Percentiles rank a stretch among this genome's conserved stretches.
phyloP scores from a whole-genome alignment of 2,329 filamentous ascomycete species.

The Penicillium oxalicum region DNA sequence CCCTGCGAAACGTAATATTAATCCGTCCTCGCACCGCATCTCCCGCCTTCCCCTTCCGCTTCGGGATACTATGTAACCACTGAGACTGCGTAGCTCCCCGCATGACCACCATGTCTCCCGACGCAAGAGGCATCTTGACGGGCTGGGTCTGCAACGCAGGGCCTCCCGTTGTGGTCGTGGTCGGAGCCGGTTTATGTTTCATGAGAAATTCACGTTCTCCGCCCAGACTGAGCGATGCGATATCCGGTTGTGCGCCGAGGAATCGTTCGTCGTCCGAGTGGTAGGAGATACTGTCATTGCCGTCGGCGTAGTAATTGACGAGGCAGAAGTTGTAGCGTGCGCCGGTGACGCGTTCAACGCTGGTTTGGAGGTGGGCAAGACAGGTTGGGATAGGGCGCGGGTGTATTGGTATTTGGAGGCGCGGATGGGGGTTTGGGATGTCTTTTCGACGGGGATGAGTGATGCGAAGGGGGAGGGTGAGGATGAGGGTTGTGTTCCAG shows the following conservation, averaged over 20 bases:
- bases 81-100: constrained; percentile 65
- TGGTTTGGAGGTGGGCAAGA: constrained; percentile 56
- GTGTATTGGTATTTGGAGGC: constrained; percentile 51
- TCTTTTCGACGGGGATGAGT: constrained; percentile 36
- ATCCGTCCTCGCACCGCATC: constrained; percentile 60
- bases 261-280: constrained; percentile 78
- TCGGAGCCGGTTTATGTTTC: constrained; percentile 62
- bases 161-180: not conserved
- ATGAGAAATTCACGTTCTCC: constrained; percentile 68
- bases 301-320: constrained; percentile 77
- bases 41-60: constrained; percentile 53
- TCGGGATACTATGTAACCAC: constrained; percentile 75
- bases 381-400: constrained; percentile 68
- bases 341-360: constrained; percentile 61
- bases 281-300: constrained; percentile 69
- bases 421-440: constrained; percentile 37
- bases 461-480: not conserved
- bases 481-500: not conserved
- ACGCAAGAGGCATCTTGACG: constrained; percentile 52
- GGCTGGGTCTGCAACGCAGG: constrained; percentile 13
- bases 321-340: constrained; percentile 70
- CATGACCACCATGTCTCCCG: constrained; percentile 78
- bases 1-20: constrained; percentile 73
- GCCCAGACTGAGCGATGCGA: constrained; percentile 69
- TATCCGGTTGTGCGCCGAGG: constrained; percentile 61